Conservation (phyloP, 2,329 filamentous ascomycete species). For the Helminthosporium solani region DNA sequence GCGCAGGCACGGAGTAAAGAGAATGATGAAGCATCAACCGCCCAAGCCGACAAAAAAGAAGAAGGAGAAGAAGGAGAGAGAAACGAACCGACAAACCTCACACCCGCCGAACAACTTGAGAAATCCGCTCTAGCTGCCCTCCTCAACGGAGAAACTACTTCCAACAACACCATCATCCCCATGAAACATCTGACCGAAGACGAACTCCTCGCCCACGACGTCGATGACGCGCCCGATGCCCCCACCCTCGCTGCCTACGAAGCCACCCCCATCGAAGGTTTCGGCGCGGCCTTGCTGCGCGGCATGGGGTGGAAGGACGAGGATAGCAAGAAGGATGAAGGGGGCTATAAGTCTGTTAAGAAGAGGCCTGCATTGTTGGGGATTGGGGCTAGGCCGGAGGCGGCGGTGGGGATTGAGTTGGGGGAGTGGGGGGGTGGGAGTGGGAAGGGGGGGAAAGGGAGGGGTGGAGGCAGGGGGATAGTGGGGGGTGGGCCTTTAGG, state of each 20-base stretch:
- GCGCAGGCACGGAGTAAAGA: constrained; percentile 37
- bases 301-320: constrained; percentile 93
- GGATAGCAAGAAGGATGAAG: constrained; percentile 30
- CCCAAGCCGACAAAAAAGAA: too few species aligned
- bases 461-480: constrained; percentile 42
- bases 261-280: constrained; percentile 88
- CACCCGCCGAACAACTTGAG: constrained; percentile 46
- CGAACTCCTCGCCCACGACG: constrained; percentile 69
- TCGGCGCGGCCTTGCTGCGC: constrained; percentile 83
- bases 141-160: constrained; percentile 39
- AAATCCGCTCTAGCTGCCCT: constrained; percentile 55
- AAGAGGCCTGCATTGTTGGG: constrained; percentile 83
- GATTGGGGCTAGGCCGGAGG: constrained; percentile 80
- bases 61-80: constrained; percentile 29
- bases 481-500: constrained; percentile 50
- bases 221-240: constrained; percentile 69
- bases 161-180: constrained; percentile 39
- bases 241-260: constrained; percentile 83
- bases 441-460: constrained; percentile 40
- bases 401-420: constrained; percentile 63
- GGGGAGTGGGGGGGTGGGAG: constrained; percentile 67
- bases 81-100: constrained; percentile 17
- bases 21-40: constrained; percentile 14
- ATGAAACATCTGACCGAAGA: constrained; percentile 50
- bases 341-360: too few species aligned